A percentile compares a stretch with the other conserved stretches of the same genome.
phyloP scores from a whole-genome alignment of 106 monocot species.

The Phalaenopsis equestris region DNA sequence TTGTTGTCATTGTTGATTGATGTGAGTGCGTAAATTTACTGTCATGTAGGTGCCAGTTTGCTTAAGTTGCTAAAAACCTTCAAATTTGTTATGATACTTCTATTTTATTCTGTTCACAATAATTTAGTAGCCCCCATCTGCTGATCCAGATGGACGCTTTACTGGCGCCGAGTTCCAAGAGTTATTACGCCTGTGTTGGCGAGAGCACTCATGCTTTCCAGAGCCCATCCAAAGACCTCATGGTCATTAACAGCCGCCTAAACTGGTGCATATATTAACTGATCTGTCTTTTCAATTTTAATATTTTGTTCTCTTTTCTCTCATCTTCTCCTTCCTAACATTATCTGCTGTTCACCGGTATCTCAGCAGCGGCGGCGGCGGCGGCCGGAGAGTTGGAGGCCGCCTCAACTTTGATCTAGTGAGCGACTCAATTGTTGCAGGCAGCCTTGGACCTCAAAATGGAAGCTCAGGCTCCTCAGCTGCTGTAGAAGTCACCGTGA shows the following conservation, averaged over 20 bases:
- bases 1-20: background rate
- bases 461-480: conserved; percentile 3
- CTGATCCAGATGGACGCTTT: conserved; percentile 65
- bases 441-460: conserved; percentile 12
- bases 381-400: conserved; percentile 9
- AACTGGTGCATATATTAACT: conserved; percentile 37
- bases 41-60: background rate
- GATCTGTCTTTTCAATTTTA: background rate
- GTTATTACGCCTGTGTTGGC: conserved; percentile 92
- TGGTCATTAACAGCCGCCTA: conserved; percentile 72
- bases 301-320: too few relatives aligned
- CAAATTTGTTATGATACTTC: too few relatives aligned
- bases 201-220: conserved; percentile 95
- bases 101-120: too few relatives aligned
- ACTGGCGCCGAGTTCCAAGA: conserved; percentile 87
- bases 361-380: background rate
- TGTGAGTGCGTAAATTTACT: background rate
- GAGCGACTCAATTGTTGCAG: conserved; percentile 15
- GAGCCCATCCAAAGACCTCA: conserved; percentile 90
- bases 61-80: too few relatives aligned
- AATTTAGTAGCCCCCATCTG: background rate
- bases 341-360: background rate
- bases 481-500: background rate
- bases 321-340: too few relatives aligned
- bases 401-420: conserved; percentile 14